Base-by-base conservation (phyloP, 257 asterid species). In the Solanum piurae region DNA sequence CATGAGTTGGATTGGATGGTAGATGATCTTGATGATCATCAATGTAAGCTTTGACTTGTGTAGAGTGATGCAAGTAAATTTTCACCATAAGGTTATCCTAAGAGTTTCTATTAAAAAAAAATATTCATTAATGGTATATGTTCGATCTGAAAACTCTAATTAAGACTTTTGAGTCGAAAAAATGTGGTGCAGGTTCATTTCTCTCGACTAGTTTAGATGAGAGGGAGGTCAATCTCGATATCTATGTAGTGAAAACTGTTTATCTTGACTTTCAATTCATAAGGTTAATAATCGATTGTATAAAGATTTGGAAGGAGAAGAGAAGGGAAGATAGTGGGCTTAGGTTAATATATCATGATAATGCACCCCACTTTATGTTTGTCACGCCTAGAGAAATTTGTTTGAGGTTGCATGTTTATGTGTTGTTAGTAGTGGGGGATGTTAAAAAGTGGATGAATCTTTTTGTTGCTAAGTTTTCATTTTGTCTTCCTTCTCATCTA, bases 281-380 rank as follows among this genome's bases (percentile, higher is more conserved):
- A 52, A 52, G n/a, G 1, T 52, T 52, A 52, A 52, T 16, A 52
- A 52, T 52, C 9, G 23, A 52, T 52, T 52, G 23, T 52, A 52
- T 52, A 52, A 52, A 52, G 62, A 52, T 52, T 55, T 55, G 64
- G 66, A 58, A 20, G 66, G 66, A 0, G 88, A 87, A 37, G 91
- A 88, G 82, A 74, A 75, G 89, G 90, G 77, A 85, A 40, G 79
- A 82, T 86, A 89, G 89, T 86, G 91, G 90, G 21, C 58, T 92
- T 87, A 91, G 90, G 89, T 91, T 91, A 88, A 89, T 89, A 91
- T 89, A 92, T 92, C 92, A 95, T 95, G 92, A 96, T 95, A 92
- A 90, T 93, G 98, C 98, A 93, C 95, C 95, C 98, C 97, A 96
- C 96, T 94, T 94, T 87, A 83, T 68, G 91, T 89, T 88, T 88